A percentile compares a stretch with the other conserved stretches of the same genome.
Evolutionary conservation across 2,329 filamentous ascomycete genomes (phyloP).

Genomic region (Alternaria sp.): DNA sequence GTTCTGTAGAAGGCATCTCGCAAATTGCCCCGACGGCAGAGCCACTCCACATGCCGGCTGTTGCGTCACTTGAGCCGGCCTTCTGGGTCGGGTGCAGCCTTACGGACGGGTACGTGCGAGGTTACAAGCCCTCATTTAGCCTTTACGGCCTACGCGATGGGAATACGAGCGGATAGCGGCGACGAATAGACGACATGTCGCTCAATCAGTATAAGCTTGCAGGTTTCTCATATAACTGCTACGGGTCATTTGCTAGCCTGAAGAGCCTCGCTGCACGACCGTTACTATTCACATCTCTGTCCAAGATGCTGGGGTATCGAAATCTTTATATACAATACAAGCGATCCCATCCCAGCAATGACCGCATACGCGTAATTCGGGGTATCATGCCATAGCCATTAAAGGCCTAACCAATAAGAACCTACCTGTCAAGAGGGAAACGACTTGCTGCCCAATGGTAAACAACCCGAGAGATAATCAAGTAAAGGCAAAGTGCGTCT

Average conservation of each 20-base stretch:
- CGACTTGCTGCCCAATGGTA: not conserved
- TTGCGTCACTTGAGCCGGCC: constrained; percentile 20
- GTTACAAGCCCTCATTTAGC: constrained; percentile 18
- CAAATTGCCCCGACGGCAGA: constrained; percentile 16
- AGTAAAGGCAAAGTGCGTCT: constrained; percentile 4
- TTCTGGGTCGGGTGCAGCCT: constrained; percentile 18
- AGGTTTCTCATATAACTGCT: constrained; percentile 7
- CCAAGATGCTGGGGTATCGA: constrained; percentile 7
- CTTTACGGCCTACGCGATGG: constrained; percentile 8
- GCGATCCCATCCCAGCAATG: not conserved
- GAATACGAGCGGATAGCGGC: not conserved
- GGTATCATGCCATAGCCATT: constrained; percentile 23
- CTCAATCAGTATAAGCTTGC: constrained; percentile 1
- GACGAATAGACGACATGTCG: not conserved
- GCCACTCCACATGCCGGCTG: constrained; percentile 12
- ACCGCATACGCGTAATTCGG: constrained; percentile 10
- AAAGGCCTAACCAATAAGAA: constrained; percentile 6
- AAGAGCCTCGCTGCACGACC: constrained; percentile 1
- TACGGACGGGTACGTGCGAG: constrained; percentile 10
- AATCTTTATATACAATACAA: not conserved
- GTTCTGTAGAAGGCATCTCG: not conserved
- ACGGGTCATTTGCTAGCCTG: constrained; percentile 13
- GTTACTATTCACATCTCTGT: not conserved
- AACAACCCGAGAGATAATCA: not conserved
- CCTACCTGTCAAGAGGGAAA: constrained; percentile 5